Evolutionary conservation across 2,329 filamentous ascomycete species (phyloP).

Genomic region (Cladosporium sp.): DNA sequence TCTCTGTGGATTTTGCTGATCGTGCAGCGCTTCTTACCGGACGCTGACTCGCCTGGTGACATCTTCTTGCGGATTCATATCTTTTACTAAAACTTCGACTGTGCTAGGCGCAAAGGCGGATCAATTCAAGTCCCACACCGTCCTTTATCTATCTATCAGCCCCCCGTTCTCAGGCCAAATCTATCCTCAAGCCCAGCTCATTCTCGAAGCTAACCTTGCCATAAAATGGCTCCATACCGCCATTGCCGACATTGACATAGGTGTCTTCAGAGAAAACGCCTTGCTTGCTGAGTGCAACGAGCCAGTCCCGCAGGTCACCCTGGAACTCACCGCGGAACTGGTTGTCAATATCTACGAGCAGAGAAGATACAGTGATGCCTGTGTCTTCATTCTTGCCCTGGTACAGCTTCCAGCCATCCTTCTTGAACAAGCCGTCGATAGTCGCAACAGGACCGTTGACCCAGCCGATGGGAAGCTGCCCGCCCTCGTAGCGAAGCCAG

Average conservation of each 20-base stretch:
- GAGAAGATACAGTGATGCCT: conserved; percentile 44
- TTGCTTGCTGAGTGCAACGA: conserved; percentile 40
- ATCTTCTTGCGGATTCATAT: too few species aligned
- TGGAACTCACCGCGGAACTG: conserved; percentile 42
- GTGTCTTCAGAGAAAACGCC: conserved; percentile 40
- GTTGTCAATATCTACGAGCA: conserved; percentile 37
- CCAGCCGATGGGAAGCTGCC: conserved; percentile 48
- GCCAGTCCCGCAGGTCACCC: conserved; percentile 47
- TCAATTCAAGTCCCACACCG: too few species aligned
- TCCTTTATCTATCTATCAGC: neutral
- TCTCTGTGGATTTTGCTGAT: too few species aligned
- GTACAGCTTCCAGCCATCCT: conserved; percentile 44
- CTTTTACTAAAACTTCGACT: too few species aligned
- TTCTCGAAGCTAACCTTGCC: conserved; percentile 25
- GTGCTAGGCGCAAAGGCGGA: too few species aligned
- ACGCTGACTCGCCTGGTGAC: too few species aligned
- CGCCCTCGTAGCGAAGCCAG: conserved; percentile 48
- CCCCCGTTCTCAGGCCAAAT: neutral
- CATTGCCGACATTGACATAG: conserved; percentile 48
- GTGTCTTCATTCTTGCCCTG: conserved; percentile 46
- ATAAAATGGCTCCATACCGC: conserved; percentile 34
- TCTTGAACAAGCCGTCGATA: conserved; percentile 39
- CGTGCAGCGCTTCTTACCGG: too few species aligned
- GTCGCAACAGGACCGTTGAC: conserved; percentile 38
- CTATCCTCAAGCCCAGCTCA: conserved; percentile 21